Evolutionary conservation across 306 rosid species (phyloP).

Genomic region (Macrotyloma uniflorum): DNA sequence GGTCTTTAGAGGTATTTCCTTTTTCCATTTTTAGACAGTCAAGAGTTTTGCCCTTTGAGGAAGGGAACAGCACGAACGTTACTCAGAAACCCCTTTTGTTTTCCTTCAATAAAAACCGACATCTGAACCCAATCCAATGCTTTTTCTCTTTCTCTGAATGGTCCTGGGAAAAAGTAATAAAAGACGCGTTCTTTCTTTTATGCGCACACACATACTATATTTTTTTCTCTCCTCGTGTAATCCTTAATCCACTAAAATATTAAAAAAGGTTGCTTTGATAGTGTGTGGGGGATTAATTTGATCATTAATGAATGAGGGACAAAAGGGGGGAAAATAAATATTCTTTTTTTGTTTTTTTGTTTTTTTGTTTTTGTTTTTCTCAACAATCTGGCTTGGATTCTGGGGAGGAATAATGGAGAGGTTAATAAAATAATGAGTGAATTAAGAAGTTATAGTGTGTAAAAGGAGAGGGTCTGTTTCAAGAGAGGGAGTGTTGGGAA

Average conservation of each 20-base stretch:
- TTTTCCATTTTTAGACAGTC: constrained; percentile 52
- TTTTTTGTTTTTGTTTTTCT: too few species aligned
- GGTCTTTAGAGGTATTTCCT: constrained; percentile 13
- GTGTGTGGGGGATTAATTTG: neutral
- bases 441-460: constrained; percentile 17
- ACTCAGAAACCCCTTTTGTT: constrained; percentile 46
- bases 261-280: neutral
- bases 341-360: neutral
- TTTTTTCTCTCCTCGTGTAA: neutral
- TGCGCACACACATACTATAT: neutral
- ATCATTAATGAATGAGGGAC: neutral
- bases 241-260: neutral
- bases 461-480: constrained; percentile 69
- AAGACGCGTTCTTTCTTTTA: constrained; percentile 27
- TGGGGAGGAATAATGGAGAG: neutral
- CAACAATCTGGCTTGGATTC: constrained; percentile 34
- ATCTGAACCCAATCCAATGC: constrained; percentile 30
- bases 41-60: constrained; percentile 52
- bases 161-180: constrained; percentile 22
- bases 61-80: constrained; percentile 53
- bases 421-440: neutral
- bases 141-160: constrained; percentile 39
- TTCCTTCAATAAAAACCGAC: constrained; percentile 61
- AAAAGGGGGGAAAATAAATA: neutral
- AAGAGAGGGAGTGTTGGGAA: constrained; percentile 37